phyloP scores from a whole-genome alignment of 441 rosid genomes.

The Erodium trifolium region DNA sequence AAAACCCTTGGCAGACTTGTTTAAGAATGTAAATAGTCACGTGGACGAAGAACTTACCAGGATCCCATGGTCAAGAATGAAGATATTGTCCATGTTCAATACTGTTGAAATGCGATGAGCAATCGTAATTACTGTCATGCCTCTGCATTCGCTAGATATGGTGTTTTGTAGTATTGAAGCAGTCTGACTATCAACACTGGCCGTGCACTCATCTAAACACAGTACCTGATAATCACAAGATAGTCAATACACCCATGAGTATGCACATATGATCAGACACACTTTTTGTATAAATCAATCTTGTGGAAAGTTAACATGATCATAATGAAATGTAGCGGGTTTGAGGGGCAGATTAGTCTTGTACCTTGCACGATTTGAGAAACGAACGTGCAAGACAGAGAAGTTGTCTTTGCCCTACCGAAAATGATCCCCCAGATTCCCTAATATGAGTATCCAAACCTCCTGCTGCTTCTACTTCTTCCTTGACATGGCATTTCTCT shows the following conservation, averaged over 20 bases:
- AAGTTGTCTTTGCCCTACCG: slow-evolving; percentile 93
- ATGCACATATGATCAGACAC: no score
- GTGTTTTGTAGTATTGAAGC: slow-evolving; percentile 68
- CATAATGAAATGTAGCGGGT: neutral
- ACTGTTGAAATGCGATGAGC: slow-evolving; percentile 93
- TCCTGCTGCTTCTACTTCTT: slow-evolving; percentile 70
- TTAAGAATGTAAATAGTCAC: neutral
- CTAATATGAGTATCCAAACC: slow-evolving; percentile 61
- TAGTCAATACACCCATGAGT: slow-evolving; percentile 10
- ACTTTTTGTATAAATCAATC: no score
- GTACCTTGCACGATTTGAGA: slow-evolving; percentile 79
- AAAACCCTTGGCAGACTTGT: neutral
- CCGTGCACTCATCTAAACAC: slow-evolving; percentile 95
- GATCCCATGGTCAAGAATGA: slow-evolving; percentile 62
- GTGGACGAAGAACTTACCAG: slow-evolving; percentile 34
- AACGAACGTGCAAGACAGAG: slow-evolving; percentile 89
- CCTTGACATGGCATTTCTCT: slow-evolving; percentile 76
- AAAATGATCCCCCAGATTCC: slow-evolving; percentile 66
- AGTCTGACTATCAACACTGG: slow-evolving; percentile 66
- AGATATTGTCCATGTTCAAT: slow-evolving; percentile 57
- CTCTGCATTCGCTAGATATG: slow-evolving; percentile 60
- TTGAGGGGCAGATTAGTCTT: neutral
- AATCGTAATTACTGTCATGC: slow-evolving; percentile 72
- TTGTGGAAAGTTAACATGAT: neutral
- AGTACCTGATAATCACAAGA: slow-evolving; percentile 41